phyloP scores from a whole-genome alignment of 2,329 filamentous ascomycete genomes.

The Zalaria sp. region DNA sequence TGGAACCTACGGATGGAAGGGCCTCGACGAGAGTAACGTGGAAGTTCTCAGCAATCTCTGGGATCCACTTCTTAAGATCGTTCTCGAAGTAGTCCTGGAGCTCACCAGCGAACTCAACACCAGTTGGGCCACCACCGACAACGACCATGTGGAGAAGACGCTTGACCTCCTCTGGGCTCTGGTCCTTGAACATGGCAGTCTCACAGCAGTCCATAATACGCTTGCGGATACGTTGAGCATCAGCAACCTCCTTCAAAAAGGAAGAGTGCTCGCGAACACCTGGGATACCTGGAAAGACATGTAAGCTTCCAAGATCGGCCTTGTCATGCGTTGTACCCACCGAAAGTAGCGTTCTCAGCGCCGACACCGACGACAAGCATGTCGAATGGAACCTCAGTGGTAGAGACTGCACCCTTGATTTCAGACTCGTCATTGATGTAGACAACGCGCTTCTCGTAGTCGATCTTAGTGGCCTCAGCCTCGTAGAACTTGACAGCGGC shows the following conservation, averaged over 20 bases:
- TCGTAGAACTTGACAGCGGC: conserved; percentile 93
- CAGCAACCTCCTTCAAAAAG: conserved; percentile 96
- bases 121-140: conserved; percentile 74
- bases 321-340: conserved; percentile 28
- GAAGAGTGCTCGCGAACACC: conserved; percentile 91
- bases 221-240: conserved; percentile 92
- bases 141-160: conserved; percentile 96
- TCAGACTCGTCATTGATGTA: conserved; percentile 87
- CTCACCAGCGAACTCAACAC: conserved; percentile 96
- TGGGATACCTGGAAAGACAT: conserved; percentile 48
- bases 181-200: conserved; percentile 96
- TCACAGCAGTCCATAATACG: conserved; percentile 99
- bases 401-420: conserved; percentile 66
- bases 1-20: conserved; percentile 56
- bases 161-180: conserved; percentile 74
- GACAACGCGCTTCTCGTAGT: conserved; percentile 78
- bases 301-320: background rate
- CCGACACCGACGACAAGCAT: conserved; percentile 97
- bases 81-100: conserved; percentile 98
- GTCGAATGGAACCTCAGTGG: conserved; percentile 90
- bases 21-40: conserved; percentile 96
- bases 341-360: conserved; percentile 96
- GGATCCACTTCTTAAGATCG: conserved; percentile 95
- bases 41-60: conserved; percentile 89
- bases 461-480: conserved; percentile 90